Conservation (phyloP, 352 stramenopile genomes). For the Globisporangium spinosum region DNA sequence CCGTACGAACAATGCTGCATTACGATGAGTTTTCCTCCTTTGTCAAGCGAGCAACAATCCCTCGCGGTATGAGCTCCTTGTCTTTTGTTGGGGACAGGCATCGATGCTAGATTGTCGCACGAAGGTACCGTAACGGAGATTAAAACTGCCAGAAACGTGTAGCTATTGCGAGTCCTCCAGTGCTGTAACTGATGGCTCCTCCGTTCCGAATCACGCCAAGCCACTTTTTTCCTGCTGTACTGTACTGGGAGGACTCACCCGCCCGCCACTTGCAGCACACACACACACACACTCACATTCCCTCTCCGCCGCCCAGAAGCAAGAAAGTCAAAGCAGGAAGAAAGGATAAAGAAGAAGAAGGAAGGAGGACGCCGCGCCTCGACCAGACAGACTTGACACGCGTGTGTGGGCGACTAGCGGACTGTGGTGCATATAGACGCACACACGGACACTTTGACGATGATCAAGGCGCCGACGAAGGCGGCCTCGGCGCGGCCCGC, state of each 20-base stretch:
- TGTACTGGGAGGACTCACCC: background rate
- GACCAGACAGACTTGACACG: background rate
- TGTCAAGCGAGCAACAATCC: no score
- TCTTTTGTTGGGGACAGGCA: no score
- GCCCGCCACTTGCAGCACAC: slow-evolving; percentile 1
- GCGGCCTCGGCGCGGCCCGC: background rate
- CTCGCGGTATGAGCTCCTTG: no score
- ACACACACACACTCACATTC: slow-evolving; percentile 3
- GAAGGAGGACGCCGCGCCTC: background rate
- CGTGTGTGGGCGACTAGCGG: background rate
- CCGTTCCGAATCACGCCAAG: background rate
- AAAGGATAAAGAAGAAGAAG: no score
- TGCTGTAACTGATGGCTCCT: background rate
- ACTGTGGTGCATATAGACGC: background rate
- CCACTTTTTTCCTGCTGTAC: background rate
- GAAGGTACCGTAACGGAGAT: no score
- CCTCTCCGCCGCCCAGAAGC: slow-evolving; percentile 4
- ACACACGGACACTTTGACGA: slow-evolving; percentile 6
- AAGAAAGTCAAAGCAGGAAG: background rate
- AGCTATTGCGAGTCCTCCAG: no score
- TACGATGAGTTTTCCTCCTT: no score
- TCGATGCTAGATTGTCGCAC: no score
- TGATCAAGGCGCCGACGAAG: slow-evolving; percentile 17
- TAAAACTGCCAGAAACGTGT: no score
- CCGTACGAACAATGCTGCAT: no score